Base-by-base conservation (phyloP, 495 filamentous ascomycete species). In the Podospora tetraspora region DNA sequence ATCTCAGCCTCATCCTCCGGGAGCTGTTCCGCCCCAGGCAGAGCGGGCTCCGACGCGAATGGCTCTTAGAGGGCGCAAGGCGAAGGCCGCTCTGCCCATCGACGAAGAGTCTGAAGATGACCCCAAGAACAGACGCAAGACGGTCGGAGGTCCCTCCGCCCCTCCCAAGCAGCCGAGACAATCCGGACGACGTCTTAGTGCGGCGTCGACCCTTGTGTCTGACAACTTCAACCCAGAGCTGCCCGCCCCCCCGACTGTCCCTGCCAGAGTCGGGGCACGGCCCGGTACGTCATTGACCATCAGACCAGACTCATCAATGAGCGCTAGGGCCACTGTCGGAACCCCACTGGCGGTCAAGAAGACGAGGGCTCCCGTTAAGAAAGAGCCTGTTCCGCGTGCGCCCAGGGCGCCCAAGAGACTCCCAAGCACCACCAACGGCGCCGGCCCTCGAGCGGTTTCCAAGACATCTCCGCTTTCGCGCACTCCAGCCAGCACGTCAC, bases 61-160 rank as follows among this genome's bases (percentile, higher is more conserved):
- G 85, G 86, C 91, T 67, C 84, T 95, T 56, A 84, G 94, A 34
- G 88, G 87, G 59, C 86, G 92, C 63, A 94, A 91, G 73, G 78
- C 79, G 1, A 84, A 78, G 64, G 71, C 77, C 19, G 34, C 75
- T 3, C 68, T 78, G 5, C 78, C 80, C 19, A 79, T 81, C 8
- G 80, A 81, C 1, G 84, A 86, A 23, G 84, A 86, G 34, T 84
- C 86, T 1, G 81, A 83, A 9, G 80, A 82, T 16, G 87, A 84
- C 27, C 81, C 81, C 56, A 81, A 83, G 63, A 85, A 80, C 64
- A 84, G 92, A 37, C 79, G 92, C 58, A 88, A 81, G 68, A 94
- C 91, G 0, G 86, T 93, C 57, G 88, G 87, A 59, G 85, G 84
- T 69, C 77, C 81, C 8, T 78, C 82, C 23, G 79, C 77, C n/a